Conservation (phyloP, 805 yeast species). For the Saccharomycopsis sp. region DNA sequence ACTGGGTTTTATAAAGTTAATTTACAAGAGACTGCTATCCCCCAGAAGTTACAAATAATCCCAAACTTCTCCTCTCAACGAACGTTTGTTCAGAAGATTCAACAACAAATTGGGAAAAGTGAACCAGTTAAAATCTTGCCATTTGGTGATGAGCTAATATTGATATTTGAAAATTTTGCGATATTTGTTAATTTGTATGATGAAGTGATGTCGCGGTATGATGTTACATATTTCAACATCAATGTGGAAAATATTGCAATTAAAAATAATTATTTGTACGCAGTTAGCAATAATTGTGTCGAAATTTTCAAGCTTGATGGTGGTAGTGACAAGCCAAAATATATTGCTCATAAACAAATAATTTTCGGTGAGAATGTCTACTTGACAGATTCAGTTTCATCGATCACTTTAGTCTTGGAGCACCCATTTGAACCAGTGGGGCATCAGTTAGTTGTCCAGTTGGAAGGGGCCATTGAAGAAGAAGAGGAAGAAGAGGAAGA, state of each 20-base stretch:
- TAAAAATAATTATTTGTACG: constrained; percentile 15
- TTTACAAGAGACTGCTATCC: constrained; percentile 1
- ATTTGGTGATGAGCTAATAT: constrained; percentile 13
- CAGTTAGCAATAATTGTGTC: constrained; percentile 12
- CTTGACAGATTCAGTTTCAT: constrained; percentile 17
- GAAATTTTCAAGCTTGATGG: constrained; percentile 16
- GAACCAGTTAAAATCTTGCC: constrained; percentile 19
- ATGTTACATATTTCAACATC: constrained; percentile 18
- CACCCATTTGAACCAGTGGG: constrained; percentile 19
- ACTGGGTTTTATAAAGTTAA: constrained; percentile 17
- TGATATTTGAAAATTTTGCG: constrained; percentile 16
- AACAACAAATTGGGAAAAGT: constrained; percentile 12
- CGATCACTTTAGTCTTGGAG: constrained; percentile 20
- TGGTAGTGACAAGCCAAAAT: constrained; percentile 2
- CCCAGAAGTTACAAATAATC: constrained; percentile 12
- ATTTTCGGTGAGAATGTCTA: constrained; percentile 15
- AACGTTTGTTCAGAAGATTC: constrained; percentile 18
- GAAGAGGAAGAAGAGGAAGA: constrained; percentile 5
- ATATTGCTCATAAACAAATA: constrained; percentile 17
- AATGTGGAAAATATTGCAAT: constrained; percentile 19
- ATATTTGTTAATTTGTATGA: constrained; percentile 14
- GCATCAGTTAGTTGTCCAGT: constrained; percentile 20
- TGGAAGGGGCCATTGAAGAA: not conserved
- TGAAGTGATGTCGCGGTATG: constrained; percentile 18
- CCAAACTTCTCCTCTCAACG: constrained; percentile 19